These are phyloP conservation scores for Penicillium coprophilum DNA, from an alignment of 495 filamentous ascomycete genomes.

Conservation along the genomic window DNA sequence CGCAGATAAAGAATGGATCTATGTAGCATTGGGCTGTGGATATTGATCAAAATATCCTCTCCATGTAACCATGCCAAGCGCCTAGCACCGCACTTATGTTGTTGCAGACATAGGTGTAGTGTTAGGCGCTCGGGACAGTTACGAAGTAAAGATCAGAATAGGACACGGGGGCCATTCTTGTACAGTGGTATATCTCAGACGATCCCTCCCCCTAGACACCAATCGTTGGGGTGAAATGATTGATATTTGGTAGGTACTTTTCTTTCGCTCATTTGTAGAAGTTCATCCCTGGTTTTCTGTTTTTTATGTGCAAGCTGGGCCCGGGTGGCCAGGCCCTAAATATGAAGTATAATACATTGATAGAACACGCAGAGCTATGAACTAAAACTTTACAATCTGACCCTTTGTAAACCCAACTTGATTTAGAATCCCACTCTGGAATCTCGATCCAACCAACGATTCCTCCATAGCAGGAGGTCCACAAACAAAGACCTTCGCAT, in stretches of 20 bases:
- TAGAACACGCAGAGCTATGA: background rate
- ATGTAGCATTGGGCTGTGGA: background rate
- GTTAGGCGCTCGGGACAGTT: too few species aligned
- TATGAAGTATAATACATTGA: background rate
- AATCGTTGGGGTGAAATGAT: background rate
- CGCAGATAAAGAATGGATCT: background rate
- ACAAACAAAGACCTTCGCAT: conserved; percentile 64
- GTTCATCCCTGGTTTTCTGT: background rate
- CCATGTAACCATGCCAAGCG: too few species aligned
- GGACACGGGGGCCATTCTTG: background rate
- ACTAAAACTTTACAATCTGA: conserved; percentile 56
- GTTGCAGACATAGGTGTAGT: too few species aligned
- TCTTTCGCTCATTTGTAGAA: background rate
- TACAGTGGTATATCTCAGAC: background rate
- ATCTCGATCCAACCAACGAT: conserved; percentile 47
- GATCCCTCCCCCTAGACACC: too few species aligned
- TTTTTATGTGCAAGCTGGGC: background rate
- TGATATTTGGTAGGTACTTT: background rate
- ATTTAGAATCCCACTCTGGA: conserved; percentile 43
- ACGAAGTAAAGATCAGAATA: background rate
- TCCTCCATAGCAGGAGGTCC: conserved; percentile 64
- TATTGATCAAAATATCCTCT: background rate
- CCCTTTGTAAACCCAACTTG: conserved; percentile 54
- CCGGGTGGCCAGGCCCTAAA: background rate
- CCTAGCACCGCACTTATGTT: too few species aligned